Conservation (phyloP, 768 basidiomycete genomes). For the Serendipita vermifera region DNA sequence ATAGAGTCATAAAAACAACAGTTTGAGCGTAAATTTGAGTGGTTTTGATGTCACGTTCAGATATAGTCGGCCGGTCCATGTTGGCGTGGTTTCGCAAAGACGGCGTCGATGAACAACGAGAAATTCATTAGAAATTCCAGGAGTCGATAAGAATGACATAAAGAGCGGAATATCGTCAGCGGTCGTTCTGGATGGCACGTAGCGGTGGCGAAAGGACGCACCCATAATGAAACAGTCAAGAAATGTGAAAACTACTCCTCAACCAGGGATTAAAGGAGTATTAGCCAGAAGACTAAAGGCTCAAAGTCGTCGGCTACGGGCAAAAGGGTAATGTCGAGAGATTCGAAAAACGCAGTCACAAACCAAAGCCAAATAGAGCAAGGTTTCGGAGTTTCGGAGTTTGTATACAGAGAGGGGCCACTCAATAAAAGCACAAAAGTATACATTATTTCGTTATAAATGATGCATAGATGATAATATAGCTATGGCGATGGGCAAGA, state of each 20-base stretch:
- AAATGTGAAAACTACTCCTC: background rate
- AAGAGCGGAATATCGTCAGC: background rate
- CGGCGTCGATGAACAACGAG: background rate
- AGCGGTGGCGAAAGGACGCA: background rate
- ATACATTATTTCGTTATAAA: too few species aligned
- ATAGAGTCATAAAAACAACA: background rate
- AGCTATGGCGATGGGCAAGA: too few species aligned
- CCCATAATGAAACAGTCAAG: background rate
- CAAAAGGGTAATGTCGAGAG: background rate
- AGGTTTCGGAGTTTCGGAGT: slow-evolving; percentile 6
- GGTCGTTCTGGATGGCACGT: background rate
- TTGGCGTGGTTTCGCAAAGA: background rate
- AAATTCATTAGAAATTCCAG: background rate
- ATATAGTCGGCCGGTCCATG: background rate
- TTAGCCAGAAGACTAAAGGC: background rate
- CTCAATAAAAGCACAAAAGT: background rate
- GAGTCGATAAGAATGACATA: background rate
- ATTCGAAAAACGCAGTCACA: background rate
- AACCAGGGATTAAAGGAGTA: background rate
- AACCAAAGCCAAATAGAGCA: background rate
- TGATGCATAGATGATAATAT: too few species aligned
- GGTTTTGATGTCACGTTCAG: background rate
- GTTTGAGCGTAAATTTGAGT: background rate
- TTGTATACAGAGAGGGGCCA: background rate
- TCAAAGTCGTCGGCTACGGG: background rate